Evolutionary conservation across 441 rosid genomes (phyloP), one percentile per base, ranked within the genome.

Genomic region (Francoa sonchifolia): DNA sequence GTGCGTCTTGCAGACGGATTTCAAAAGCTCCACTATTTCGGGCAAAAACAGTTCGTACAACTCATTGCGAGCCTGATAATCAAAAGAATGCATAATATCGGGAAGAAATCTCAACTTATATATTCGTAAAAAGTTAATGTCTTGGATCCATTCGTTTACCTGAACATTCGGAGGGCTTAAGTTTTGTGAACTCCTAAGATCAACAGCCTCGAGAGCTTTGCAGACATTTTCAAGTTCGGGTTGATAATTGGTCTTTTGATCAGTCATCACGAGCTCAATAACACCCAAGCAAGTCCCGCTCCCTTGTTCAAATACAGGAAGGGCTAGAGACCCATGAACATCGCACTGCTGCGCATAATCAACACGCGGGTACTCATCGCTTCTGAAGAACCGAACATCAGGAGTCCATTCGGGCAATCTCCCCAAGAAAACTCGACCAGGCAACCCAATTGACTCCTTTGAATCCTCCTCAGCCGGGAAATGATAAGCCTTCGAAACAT

Each of bases 181-280:
- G 52, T 66, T 67, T 41, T 57, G 66, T 36, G 94, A 72, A 65
- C 94, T 78, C 67, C 68, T 66, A 27, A 84, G 73, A 62, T 84
- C 66, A 26, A 84, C 85, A 23, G 88, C 92, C 98, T 82, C 80
- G 13, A 89, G 92, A 60, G 89, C 98, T 65, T 69, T 72, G 78
- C 98, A 67, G 50, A 89, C 59, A 46, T 69, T 69, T 42, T 82
- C 84, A 38, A 84, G 74, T 40, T 84, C 94, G 4, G 74, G 73
- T 2, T 73, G 62, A 49, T 79, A 84, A 54, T 65, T 72, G 53
- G 65, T 72, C 66, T 72, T 72, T 58, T 61, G 79, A 37, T 65
- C 62, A 42, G 95, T 89, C 11, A 84, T 75, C 41, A 77, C 70
- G 39, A 89, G 64, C 84, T 89, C 98, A 62, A 89, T 82, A 55